These are phyloP conservation scores for Nitzschia putrida DNA, from an alignment of 108 stramenopile species.

Conservation along the genomic window DNA sequence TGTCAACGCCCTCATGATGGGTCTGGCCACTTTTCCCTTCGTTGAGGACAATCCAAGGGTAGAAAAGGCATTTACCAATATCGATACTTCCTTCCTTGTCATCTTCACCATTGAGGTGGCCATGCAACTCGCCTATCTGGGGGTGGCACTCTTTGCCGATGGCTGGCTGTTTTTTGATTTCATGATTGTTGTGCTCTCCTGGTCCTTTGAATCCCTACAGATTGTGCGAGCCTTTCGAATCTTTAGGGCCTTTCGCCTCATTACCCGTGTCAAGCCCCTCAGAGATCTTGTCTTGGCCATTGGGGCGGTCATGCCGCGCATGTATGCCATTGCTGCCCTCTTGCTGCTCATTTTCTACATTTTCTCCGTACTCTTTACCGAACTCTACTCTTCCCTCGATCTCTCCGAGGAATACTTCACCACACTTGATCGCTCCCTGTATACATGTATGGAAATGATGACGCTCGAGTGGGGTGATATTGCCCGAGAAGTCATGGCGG, in stretches of 20 bases:
- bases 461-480: conserved; percentile 66
- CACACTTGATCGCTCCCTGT: conserved; percentile 50
- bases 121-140: conserved; percentile 64
- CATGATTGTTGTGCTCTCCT: conserved; percentile 59
- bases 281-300: conserved; percentile 64
- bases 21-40: conserved; percentile 71
- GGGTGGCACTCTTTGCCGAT: conserved; percentile 47
- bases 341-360: conserved; percentile 70
- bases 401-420: conserved; percentile 47
- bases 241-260: conserved; percentile 65
- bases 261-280: conserved; percentile 56
- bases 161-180: conserved; percentile 75
- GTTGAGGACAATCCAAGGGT: conserved; percentile 51
- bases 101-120: conserved; percentile 63
- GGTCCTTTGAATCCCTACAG: conserved; percentile 58
- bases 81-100: conserved; percentile 52
- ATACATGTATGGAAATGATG: conserved; percentile 75
- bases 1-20: conserved; percentile 70
- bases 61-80: conserved; percentile 32
- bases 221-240: conserved; percentile 76
- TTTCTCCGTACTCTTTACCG: conserved; percentile 70
- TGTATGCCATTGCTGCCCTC: conserved; percentile 60
- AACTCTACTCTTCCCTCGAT: conserved; percentile 49
- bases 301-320: conserved; percentile 67
- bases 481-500: conserved; percentile 35